Conservation (phyloP, 495 filamentous ascomycete species). For the Aspergillus nanangensis region DNA sequence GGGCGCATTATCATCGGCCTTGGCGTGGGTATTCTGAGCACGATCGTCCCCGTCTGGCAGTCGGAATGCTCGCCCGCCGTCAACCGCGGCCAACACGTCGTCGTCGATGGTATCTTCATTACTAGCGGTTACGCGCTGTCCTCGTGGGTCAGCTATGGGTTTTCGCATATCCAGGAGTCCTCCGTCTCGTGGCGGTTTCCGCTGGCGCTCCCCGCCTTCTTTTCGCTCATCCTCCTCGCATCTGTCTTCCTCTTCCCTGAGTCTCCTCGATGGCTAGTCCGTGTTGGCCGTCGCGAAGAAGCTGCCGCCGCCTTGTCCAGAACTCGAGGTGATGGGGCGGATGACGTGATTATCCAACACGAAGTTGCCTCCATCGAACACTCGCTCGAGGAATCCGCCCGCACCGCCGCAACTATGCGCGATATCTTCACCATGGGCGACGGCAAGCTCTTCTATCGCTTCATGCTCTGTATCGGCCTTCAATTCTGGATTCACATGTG, state of each 20-base stretch:
- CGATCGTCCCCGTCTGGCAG: constrained; percentile 47
- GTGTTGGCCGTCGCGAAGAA: constrained; percentile 47
- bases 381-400: constrained; percentile 25
- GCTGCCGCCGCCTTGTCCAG: constrained; percentile 36
- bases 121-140: constrained; percentile 43
- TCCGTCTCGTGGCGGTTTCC: constrained; percentile 45
- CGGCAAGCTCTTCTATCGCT: constrained; percentile 23
- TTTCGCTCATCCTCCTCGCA: constrained; percentile 53
- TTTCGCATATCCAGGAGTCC: constrained; percentile 34
- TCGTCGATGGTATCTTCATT: constrained; percentile 41
- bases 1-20: constrained; percentile 41
- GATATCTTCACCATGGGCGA: constrained; percentile 21
- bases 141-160: constrained; percentile 39
- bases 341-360: constrained; percentile 16
- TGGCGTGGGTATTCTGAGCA: constrained; percentile 40
- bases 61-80: constrained; percentile 38
- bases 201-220: constrained; percentile 51
- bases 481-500: constrained; percentile 34
- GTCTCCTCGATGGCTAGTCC: constrained; percentile 57
- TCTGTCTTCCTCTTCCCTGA: constrained; percentile 59
- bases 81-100: constrained; percentile 30
- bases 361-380: constrained; percentile 32
- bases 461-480: constrained; percentile 27
- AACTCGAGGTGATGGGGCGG: constrained; percentile 17
- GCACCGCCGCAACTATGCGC: constrained; percentile 10